Evolutionary conservation across 352 stramenopile species (phyloP).

Genomic region (Globisporangium carolinianum): DNA sequence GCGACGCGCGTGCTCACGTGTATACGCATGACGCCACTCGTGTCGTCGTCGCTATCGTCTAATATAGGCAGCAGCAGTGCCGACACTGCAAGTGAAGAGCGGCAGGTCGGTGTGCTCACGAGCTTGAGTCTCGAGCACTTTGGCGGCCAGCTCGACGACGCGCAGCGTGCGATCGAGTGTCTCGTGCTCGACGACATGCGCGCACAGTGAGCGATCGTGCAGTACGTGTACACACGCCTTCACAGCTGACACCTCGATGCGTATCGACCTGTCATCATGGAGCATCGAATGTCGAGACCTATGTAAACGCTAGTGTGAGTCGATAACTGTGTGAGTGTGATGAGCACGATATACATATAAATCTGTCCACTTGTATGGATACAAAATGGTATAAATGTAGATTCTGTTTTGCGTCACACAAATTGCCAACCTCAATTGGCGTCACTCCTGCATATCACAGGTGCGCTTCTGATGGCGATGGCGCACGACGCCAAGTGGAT

Average conservation of each 20-base stretch:
- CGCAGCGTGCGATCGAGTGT: conserved; percentile 24
- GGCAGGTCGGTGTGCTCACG: conserved; percentile 21
- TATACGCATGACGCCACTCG: conserved; percentile 21
- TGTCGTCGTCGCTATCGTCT: conserved; percentile 5
- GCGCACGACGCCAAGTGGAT: conserved; percentile 23
- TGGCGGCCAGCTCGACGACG: conserved; percentile 21
- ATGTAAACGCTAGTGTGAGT: too few species aligned
- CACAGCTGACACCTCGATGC: neutral
- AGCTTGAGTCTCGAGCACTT: conserved; percentile 27
- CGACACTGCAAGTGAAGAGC: conserved; percentile 4
- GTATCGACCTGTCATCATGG: neutral
- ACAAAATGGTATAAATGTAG: too few species aligned
- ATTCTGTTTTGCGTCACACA: too few species aligned
- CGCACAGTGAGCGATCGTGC: too few species aligned
- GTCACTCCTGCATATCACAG: too few species aligned
- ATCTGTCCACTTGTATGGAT: too few species aligned
- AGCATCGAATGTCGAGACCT: too few species aligned
- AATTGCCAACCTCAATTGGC: too few species aligned
- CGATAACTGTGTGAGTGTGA: too few species aligned
- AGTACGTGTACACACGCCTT: too few species aligned
- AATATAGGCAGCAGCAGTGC: neutral
- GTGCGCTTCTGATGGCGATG: too few species aligned
- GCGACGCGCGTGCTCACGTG: conserved; percentile 15
- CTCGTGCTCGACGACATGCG: conserved; percentile 18
- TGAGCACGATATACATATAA: too few species aligned